Evolutionary conservation across 2,329 filamentous ascomycete species (phyloP), one percentile per base, ranked within the genome.

Genomic region (Clarireedia monteithiana): DNA sequence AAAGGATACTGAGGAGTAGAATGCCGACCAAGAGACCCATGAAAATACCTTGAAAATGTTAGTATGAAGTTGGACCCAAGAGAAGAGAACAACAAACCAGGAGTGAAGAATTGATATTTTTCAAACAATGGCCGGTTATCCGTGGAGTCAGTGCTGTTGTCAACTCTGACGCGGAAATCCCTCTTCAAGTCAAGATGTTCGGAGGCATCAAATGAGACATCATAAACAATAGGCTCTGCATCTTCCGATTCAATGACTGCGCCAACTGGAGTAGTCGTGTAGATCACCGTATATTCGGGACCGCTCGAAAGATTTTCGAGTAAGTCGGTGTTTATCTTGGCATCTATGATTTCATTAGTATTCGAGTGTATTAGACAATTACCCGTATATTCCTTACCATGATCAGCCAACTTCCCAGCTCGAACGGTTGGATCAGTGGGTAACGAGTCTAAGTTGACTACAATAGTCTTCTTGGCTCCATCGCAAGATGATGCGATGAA

Each of bases 81-180:
- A 23, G 20, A 49, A 49, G 12, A 20, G 42, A 38, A n/a, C 36
- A 20, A 75, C 79, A 65, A 74, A 92, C 89, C 89, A 66, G 91
- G 89, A 10, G 86, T 92, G 64, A 99, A 87, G 75, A 91, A 97
- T 70, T 96, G 88, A 71, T 99, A 99, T 71, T 88, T 91, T 73
- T 95, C 88, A 66, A 99, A 97, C 45, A 95, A 72, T 4, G 82
- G 77, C 30, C 77, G 70, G 38, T 71, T 76, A 56, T 77, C 69
- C 23, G 75, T 69, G 30, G 73, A 77, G 42, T 74, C 66, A 6
- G 69, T 74, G 53, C 60, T 66, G 58, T 80, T 76, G 15, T 68
- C 67, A 17, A 72, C 71, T n/a, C 59, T 63, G 17, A 66, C 44
- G 20, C 58, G 39, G 17, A 70, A 62, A 26, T 69, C 47, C 64